Percentiles rank a stretch among this genome's conserved stretches.
Conservation (phyloP, 495 filamentous ascomycete species). For the Achaetomiella virescens region DNA sequence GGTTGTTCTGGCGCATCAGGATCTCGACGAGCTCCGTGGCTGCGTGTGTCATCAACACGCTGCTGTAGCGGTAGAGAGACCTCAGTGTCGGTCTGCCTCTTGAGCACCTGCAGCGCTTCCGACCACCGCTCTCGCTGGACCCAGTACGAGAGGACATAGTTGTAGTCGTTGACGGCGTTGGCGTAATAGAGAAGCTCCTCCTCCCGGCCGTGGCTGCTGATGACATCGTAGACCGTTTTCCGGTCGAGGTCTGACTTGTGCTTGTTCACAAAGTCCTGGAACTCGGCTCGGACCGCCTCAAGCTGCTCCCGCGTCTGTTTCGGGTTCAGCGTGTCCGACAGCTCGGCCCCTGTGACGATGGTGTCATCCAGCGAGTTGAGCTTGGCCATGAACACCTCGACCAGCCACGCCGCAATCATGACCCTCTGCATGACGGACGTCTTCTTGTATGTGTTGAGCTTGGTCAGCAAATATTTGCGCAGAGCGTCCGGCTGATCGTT, state of each 20-base stretch:
- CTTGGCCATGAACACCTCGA: conserved; percentile 96
- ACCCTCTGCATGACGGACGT: conserved; percentile 81
- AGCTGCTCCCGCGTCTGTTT: conserved; percentile 70
- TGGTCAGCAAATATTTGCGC: conserved; percentile 81
- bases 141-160: conserved; percentile 95
- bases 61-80: conserved; percentile 95
- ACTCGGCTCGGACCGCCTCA: conserved; percentile 61
- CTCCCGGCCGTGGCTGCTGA: conserved; percentile 90
- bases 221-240: conserved; percentile 91
- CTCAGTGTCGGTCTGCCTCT: conserved; percentile 82
- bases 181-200: conserved; percentile 89
- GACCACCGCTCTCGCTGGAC: conserved; percentile 91
- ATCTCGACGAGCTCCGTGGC: conserved; percentile 84
- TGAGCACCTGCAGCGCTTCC: conserved; percentile 81
- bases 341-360: conserved; percentile 81
- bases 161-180: conserved; percentile 78
- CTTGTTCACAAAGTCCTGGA: conserved; percentile 77
- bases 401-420: conserved; percentile 92
- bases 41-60: conserved; percentile 87
- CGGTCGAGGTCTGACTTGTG: conserved; percentile 81
- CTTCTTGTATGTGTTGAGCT: conserved; percentile 77
- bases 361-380: conserved; percentile 91
- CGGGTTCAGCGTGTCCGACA: conserved; percentile 62
- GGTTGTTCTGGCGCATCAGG: conserved; percentile 81
- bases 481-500: conserved; percentile 84